These are phyloP conservation scores for Mesembryanthemum crystallinum DNA, from an alignment of 148 eudicot species.

Conservation along the genomic window DNA sequence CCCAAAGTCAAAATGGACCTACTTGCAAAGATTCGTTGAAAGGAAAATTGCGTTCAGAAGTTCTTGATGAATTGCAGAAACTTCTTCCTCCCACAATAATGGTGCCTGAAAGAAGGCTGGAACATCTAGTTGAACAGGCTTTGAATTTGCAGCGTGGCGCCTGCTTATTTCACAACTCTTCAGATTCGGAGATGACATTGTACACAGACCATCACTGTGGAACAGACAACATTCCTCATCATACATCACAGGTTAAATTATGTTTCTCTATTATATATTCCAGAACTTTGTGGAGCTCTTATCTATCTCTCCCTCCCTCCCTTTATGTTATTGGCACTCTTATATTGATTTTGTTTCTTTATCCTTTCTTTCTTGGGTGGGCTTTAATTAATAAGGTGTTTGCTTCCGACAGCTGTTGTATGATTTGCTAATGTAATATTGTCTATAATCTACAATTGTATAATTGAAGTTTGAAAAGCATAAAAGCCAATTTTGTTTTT, in stretches of 20 bases:
- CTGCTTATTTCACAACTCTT: slow-evolving; percentile 70
- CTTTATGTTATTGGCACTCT: too few species aligned
- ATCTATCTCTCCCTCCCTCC: neutral
- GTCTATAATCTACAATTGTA: neutral
- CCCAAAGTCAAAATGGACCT: slow-evolving; percentile 25
- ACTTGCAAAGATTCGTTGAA: slow-evolving; percentile 25
- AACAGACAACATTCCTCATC: slow-evolving; percentile 67
- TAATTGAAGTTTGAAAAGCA: too few species aligned
- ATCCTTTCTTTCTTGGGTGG: too few species aligned
- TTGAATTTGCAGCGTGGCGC: slow-evolving; percentile 59
- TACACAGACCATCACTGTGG: slow-evolving; percentile 82
- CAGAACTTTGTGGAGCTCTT: neutral
- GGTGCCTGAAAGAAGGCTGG: slow-evolving; percentile 66
- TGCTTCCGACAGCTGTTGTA: neutral
- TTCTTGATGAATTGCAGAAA: slow-evolving; percentile 61
- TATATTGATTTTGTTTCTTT: neutral
- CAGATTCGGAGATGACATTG: slow-evolving; percentile 57
- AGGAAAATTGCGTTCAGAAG: slow-evolving; percentile 42
- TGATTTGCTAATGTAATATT: neutral
- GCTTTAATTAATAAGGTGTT: neutral
- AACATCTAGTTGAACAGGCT: slow-evolving; percentile 77
- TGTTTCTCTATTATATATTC: too few species aligned
- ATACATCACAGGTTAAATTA: slow-evolving; percentile 60
- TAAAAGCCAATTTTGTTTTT: neutral
- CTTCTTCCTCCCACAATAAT: slow-evolving; percentile 67